Base-by-base conservation (phyloP, 2,329 filamentous ascomycete species). In the Xylariaceae sp. region DNA sequence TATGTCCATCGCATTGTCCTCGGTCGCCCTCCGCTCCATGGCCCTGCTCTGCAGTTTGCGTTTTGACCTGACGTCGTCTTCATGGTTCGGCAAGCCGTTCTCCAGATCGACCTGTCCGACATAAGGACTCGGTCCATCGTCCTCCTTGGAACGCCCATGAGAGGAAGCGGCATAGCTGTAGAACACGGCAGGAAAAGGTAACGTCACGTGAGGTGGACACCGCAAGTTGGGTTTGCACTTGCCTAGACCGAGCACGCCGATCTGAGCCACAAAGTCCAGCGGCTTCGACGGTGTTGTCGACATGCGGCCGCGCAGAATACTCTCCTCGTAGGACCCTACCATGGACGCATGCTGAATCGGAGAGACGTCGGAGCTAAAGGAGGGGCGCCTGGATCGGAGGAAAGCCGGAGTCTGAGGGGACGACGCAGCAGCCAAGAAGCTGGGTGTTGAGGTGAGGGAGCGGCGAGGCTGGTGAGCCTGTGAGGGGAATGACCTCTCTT, bases 271-370 rank as follows among this genome's bases (percentile, higher is more conserved):
- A 52, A 98, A 98, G 45, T 94, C 81, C 5, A 98, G 66, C 5
- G 92, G 90, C 45, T 85, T 89, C 1, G 90, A 96, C 0, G 92
- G 90, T 2, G 81, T 92, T 2, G 89, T 95, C 18, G 92, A 96
- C 92, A 98, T 98, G 42, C 92, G 78, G 24, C 92, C 92, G 29
- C 87, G 79, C 2, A 98, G 66, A 39, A 98, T 95, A 18, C 88
- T 95, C 61, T 98, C 92, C 59, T 98, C 92, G 48, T 95, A 98
- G 2, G 90, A 95, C 2, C 92, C 92, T 2, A 96, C 90, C 83
- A 98, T 93, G 3, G 89, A 89, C 7, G 90, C 89, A 58, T 93
- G 87, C 36, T 90, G 84, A 18, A 92, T 65, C 4, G 86, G 81
- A 3, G 86, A 87, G 3, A 69, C 64, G 29, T 94, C 89, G 1